Base-by-base conservation (phyloP, 2,329 filamentous ascomycete genomes). In the Aureobasidium vineae region DNA sequence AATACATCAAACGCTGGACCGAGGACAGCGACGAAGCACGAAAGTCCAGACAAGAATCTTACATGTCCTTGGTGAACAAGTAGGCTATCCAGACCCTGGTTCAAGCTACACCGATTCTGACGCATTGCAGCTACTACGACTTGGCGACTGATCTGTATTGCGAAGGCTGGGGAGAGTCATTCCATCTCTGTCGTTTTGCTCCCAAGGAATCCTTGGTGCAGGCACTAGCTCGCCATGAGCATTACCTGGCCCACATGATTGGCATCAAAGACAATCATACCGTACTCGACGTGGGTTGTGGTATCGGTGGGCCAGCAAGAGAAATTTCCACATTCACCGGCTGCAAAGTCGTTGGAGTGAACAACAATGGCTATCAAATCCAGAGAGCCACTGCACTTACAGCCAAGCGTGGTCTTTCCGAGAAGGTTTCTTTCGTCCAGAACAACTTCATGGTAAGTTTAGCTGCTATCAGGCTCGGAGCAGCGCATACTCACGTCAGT, bases 321-420 rank as follows among this genome's bases (percentile, higher is more conserved):
- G 93, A 98, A 82, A 98, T 99, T 74, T 91, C 91, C 80, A 96
- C 95, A 81, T 99, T 98, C 81, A 89, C 91, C 11, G 94, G 91
- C 68, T 89, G 87, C 73, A 91, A 97, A 73, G 86, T 98, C 70
- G 89, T 92, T 26, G 95, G 95, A 45, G 81, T 98, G 77, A 99
- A 98, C 87, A 98, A 97, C 87, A 98, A 98, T 79, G 92, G 97
- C 81, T 99, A 99, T 83, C 95, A 98, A 82, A 97, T 98, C 71
- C 87, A 97, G 77, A 91, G 95, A 71, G 94, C 93, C 15, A 92
- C 88, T 16, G 83, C 85, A 64, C 97, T 97, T 76, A 91, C 93
- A 2, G 80, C 85, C 68, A 91, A 92, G 79, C 91, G 96, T 80
- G 88, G 89, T 57, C 82, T 98, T 61, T 84, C 88, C 1, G 79